Percentiles rank a stretch among this genome's conserved stretches.
Evolutionary conservation across 345 rosid genomes (phyloP).

Genomic region (Murraya paniculata): DNA sequence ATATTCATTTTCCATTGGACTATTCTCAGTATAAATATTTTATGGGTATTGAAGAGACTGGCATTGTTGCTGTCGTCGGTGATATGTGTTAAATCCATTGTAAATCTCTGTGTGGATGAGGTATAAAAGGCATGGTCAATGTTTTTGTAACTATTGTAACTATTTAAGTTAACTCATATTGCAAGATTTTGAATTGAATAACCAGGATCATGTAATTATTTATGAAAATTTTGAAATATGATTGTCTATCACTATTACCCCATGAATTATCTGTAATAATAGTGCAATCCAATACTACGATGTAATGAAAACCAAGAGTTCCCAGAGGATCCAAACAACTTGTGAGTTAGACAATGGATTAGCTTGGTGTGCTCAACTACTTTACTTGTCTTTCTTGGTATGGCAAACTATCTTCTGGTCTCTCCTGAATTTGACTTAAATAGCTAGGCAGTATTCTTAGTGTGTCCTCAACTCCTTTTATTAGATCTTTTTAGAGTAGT

Average conservation of each 20-base stretch:
- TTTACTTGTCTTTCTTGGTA: background rate
- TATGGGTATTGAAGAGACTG: background rate
- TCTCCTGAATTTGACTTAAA: background rate
- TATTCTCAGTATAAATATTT: background rate
- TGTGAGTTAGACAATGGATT: background rate
- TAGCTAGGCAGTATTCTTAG: too few species aligned
- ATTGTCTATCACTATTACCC: background rate
- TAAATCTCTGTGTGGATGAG: background rate
- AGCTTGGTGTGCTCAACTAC: background rate
- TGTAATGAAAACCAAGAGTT: background rate
- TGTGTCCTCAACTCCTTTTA: background rate
- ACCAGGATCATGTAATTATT: background rate
- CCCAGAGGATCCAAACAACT: background rate
- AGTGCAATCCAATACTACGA: background rate
- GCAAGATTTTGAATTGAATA: background rate
- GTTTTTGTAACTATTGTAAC: background rate
- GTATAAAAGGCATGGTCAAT: background rate
- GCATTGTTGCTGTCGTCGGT: background rate
- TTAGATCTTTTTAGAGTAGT: background rate
- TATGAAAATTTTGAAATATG: background rate
- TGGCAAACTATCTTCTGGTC: background rate
- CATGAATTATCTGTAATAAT: background rate
- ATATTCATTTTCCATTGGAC: background rate
- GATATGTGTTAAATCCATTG: background rate
- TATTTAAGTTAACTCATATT: background rate